Base-by-base conservation (phyloP, 805 yeast genomes). In the Barnettozyma sucrosica region DNA sequence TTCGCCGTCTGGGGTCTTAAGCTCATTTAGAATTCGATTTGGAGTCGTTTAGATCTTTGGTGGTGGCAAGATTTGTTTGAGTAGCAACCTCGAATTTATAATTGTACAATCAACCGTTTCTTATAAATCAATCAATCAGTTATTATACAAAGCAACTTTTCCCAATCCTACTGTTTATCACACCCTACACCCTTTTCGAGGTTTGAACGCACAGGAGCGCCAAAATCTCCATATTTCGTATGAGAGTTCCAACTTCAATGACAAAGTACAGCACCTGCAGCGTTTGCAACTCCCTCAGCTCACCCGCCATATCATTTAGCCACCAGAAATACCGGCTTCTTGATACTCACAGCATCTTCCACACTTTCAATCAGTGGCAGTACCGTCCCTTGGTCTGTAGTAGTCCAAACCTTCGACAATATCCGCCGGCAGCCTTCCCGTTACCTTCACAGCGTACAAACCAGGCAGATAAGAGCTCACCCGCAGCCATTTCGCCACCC, bases 401-500 rank as follows among this genome's bases (percentile, higher is more conserved):
- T 79, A 80, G 36, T 81, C 83, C 60, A 93, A 70, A 46, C 83
- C 85, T 38, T 77, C 80, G 7, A 85, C 77, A 33, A 89, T 80
- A 54, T 92, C 97, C 7, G 85, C 87, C 2, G 98, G 97, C 43
- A 93, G 70, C 57, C 88, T 82, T 32, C 99, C 99, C 55, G 81
- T 84, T 7, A 93, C 92, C 61, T 92, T 87, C 26, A 90, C 95
- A 1, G 99, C 99, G 58, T 93, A 89, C 57, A 92, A 65, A 0
- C 98, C 99, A 1, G 95, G 86, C 20, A 80, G 83, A 63, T 89
- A 88, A 16, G 87, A 83, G 60, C 88, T 96, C 28, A 92, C 83
- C 65, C 97, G 80, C 48, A 92, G 71, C 99, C 99, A 92, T 62
- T 86, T 80, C 14, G 97, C 97, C 36, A 89, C 97, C 99, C 99